A percentile compares a stretch with the other conserved stretches of the same genome.
Evolutionary conservation across 805 yeast genomes (phyloP).

Genomic region (Saccharomycopsis capsularis): DNA sequence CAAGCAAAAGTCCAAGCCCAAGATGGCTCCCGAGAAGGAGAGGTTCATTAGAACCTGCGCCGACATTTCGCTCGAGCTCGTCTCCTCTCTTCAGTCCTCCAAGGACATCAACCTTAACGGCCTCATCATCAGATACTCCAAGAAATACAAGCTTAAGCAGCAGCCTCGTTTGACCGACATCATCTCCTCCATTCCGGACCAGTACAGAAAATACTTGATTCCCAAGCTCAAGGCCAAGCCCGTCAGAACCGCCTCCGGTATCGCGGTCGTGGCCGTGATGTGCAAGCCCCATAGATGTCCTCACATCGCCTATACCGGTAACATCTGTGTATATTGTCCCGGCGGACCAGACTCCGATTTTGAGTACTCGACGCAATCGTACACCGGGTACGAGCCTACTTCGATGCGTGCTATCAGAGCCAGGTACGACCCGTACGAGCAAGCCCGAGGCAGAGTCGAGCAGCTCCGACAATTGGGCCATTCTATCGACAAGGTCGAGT

Average conservation of each 20-base stretch:
- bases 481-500: conserved; percentile 94
- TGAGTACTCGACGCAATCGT: conserved; percentile 95
- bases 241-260: conserved; percentile 96
- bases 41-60: conserved; percentile 89
- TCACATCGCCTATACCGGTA: conserved; percentile 97
- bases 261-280: conserved; percentile 99
- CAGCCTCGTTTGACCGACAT: conserved; percentile 95
- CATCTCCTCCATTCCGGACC: conserved; percentile 92
- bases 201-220: conserved; percentile 79
- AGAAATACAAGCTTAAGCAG: conserved; percentile 82
- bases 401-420: conserved; percentile 99
- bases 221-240: conserved; percentile 98
- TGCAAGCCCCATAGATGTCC: conserved; percentile 99
- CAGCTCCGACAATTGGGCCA: conserved; percentile 94
- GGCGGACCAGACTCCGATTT: conserved; percentile 99
- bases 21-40: conserved; percentile 84
- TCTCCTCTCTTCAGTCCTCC: conserved; percentile 63
- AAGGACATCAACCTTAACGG: conserved; percentile 88
- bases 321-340: conserved; percentile 97
- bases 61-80: conserved; percentile 81
- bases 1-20: conserved; percentile 27
- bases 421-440: conserved; percentile 96
- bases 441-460: conserved; percentile 95
- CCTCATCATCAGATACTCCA: conserved; percentile 73
- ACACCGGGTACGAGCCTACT: conserved; percentile 98